Base-by-base conservation (phyloP, 768 basidiomycete species). In the Lentinula raphanica region DNA sequence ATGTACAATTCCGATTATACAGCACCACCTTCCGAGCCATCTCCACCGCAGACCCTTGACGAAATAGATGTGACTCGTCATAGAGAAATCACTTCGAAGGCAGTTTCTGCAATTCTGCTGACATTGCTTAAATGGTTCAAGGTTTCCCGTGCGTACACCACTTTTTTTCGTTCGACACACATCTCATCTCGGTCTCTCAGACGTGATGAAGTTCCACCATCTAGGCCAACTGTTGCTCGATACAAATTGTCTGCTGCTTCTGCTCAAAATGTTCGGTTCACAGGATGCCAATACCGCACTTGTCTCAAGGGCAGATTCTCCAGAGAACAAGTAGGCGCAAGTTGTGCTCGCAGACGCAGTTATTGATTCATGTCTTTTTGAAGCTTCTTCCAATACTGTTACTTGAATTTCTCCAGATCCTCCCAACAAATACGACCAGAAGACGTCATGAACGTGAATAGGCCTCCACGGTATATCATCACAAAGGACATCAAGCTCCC, bases 141-240 rank as follows among this genome's bases (percentile, higher is more conserved):
- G 72, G 91, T 90, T 23, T 98, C 96, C 51, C 97, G 96, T 98
- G 64, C 70, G 94, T 9, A 3, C 36, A 21, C 39, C 57, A 45
- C 21, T 49, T 50, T 39, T 17, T 21, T 44, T 27, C 23, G 56
- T n/a, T n/a, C 46, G 17, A 7, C 6, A 28, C 19, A 17, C 50
- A 44, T 1, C 46, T 28, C 60, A 29, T 54, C 45, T 23, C 56
- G n/a, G 21, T 39, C 54, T 27, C 15, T 63, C n/a, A 98, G 96
- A 98, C 73, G 86, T 89, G 19, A 95, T 99, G 90, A 98, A 99
- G 69, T 98, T 97, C 68, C 95, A 99, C 71, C 94, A 98, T 70
- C 79, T 99, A 23, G 94, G 94, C n/a, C 94, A 96, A 70, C 83
- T 93, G 32, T 76, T 99, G 7, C 84, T 99, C 44, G 96, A 98